Evolutionary conservation across 2,329 filamentous ascomycete species (phyloP).

Genomic region (Harringtonia aguacate): DNA sequence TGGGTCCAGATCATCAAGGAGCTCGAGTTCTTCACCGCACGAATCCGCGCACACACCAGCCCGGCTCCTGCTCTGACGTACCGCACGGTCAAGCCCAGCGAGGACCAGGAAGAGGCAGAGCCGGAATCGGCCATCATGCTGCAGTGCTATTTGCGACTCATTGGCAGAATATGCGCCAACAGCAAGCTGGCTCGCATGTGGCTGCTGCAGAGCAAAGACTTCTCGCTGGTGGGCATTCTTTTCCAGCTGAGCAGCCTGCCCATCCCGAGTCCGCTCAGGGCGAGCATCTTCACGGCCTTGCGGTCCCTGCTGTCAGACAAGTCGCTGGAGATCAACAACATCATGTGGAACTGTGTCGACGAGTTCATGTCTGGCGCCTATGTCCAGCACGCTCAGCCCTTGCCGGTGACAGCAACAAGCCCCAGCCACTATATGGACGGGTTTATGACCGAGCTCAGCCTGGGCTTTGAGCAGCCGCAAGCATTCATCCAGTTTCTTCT

Average conservation of each 20-base stretch:
- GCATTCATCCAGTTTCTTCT: constrained; percentile 73
- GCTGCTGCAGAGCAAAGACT: constrained; percentile 49
- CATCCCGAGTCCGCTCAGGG: constrained; percentile 66
- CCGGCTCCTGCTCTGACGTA: constrained; percentile 41
- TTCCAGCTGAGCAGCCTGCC: constrained; percentile 69
- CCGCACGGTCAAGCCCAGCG: constrained; percentile 48
- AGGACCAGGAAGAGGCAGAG: constrained; percentile 65
- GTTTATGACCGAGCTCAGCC: constrained; percentile 63
- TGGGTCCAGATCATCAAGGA: constrained; percentile 92
- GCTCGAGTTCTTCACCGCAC: constrained; percentile 70
- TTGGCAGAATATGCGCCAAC: constrained; percentile 69
- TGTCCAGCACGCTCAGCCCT: constrained; percentile 19
- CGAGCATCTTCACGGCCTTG: constrained; percentile 73
- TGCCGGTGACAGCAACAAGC: constrained; percentile 16
- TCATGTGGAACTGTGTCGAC: constrained; percentile 75
- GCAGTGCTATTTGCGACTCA: constrained; percentile 82
- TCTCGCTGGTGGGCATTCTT: constrained; percentile 62
- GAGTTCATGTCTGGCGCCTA: constrained; percentile 62
- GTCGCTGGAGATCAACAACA: constrained; percentile 50
- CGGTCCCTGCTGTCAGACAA: constrained; percentile 69
- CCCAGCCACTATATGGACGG: constrained; percentile 41
- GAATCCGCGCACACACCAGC: constrained; percentile 62
- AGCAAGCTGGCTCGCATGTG: constrained; percentile 63
- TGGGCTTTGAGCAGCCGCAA: constrained; percentile 74
- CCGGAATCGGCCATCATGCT: constrained; percentile 95